Conservation (phyloP, 495 filamentous ascomycete genomes). For the Penicillium desertorum region DNA sequence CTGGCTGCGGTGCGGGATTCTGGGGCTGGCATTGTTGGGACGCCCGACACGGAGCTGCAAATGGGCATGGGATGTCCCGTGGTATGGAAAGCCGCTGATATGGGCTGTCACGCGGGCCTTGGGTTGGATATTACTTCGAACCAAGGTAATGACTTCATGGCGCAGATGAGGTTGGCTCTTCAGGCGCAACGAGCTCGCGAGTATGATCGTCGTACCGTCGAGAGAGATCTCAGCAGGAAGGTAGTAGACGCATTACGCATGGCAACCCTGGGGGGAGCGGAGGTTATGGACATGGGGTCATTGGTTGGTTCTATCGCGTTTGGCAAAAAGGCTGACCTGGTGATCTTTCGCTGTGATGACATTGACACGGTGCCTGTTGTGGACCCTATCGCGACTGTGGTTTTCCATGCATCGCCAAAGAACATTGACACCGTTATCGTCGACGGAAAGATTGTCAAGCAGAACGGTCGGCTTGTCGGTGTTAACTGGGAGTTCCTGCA, state of each 20-base stretch:
- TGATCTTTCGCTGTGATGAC: neutral
- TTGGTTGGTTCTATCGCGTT: neutral
- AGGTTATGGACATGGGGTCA: neutral
- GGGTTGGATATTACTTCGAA: neutral
- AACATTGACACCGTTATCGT: neutral
- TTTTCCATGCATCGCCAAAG: neutral
- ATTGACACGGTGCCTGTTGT: neutral
- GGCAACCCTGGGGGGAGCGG: neutral
- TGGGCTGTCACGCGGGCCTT: neutral
- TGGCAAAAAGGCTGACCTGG: neutral
- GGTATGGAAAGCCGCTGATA: neutral
- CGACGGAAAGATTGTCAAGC: neutral
- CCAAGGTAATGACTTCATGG: neutral
- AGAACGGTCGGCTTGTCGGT: neutral
- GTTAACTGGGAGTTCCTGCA: neutral
- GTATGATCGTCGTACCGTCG: neutral
- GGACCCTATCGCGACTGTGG: neutral
- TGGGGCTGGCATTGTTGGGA: neutral
- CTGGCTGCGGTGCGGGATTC: neutral
- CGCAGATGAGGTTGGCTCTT: neutral
- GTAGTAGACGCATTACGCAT: neutral
- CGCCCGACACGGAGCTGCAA: neutral
- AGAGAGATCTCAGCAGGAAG: neutral
- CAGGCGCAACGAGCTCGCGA: neutral
- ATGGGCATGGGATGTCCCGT: neutral